Percentiles rank a stretch among this genome's conserved stretches.
phyloP scores from a whole-genome alignment of 768 basidiomycete species.

The Tulasnella calospora region DNA sequence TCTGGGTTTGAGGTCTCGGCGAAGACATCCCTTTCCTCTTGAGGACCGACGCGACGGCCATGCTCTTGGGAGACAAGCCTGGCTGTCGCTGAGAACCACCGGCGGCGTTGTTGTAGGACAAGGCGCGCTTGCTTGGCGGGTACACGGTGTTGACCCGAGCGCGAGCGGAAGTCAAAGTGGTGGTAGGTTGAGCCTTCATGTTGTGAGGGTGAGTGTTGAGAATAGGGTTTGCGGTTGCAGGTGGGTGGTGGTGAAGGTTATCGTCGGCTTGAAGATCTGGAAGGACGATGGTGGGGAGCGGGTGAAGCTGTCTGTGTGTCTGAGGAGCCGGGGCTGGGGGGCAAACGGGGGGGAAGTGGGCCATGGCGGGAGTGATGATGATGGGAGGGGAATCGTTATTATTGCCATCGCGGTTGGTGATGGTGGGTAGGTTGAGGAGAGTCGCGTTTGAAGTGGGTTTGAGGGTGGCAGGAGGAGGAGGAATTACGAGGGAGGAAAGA shows the following conservation, averaged over 20 bases:
- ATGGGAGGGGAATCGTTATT: constrained; percentile 23
- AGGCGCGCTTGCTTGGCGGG: constrained; percentile 27
- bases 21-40: constrained; percentile 23
- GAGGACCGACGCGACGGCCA: constrained; percentile 5
- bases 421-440: not conserved
- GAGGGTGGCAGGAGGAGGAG: not conserved
- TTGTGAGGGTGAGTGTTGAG: constrained; percentile 56
- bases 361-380: constrained; percentile 19
- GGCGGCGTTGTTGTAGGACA: constrained; percentile 8
- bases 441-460: not conserved
- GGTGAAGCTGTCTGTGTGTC: constrained; percentile 16
- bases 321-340: constrained; percentile 23
- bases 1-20: not conserved
- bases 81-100: not conserved
- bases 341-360: constrained; percentile 25
- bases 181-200: constrained; percentile 44
- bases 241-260: constrained; percentile 43
- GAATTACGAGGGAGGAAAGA: not conserved
- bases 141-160: constrained; percentile 24
- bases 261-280: constrained; percentile 59
- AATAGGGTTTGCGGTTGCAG: constrained; percentile 48
- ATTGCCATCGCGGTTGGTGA: constrained; percentile 12
- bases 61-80: constrained; percentile 21
- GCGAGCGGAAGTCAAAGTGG: constrained; percentile 8
- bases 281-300: constrained; percentile 22